Evolutionary conservation across 1,284 basidiomycete species (phyloP).

Genomic region (Vanrija humicola): DNA sequence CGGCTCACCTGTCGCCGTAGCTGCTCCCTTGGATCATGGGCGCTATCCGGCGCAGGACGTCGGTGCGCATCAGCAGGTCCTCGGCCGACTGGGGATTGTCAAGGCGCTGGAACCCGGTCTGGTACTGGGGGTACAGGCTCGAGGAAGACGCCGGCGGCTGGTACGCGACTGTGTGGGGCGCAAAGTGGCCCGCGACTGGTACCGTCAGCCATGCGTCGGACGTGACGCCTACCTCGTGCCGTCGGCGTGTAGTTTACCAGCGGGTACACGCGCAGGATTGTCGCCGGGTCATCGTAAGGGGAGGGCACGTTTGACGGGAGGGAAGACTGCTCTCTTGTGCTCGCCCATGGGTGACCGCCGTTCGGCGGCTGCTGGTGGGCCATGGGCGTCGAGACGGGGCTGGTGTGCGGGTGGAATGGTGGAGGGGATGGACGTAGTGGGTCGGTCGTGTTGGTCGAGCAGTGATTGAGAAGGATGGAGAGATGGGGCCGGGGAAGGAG

Average conservation of each 20-base stretch:
- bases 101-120: slow-evolving; percentile 24
- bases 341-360: not conserved
- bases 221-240: slow-evolving; percentile 37
- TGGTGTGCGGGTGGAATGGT: no score
- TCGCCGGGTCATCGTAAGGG: slow-evolving; percentile 31
- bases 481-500: no score
- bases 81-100: slow-evolving; percentile 26
- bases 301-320: not conserved
- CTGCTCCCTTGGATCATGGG: not conserved
- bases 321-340: not conserved
- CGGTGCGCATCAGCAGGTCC: slow-evolving; percentile 25
- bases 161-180: slow-evolving; percentile 40
- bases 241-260: slow-evolving; percentile 46
- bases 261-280: slow-evolving; percentile 42
- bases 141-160: slow-evolving; percentile 23
- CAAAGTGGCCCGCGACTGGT: slow-evolving; percentile 46
- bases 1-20: slow-evolving; percentile 11
- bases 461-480: no score
- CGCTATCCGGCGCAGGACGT: not conserved
- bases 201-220: not conserved
- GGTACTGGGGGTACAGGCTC: slow-evolving; percentile 36
- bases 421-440: no score
- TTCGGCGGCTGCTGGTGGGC: not conserved
- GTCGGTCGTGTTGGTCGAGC: no score
- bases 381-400: not conserved